These are phyloP conservation scores for Prosopis cineraria DNA, from an alignment of 306 rosid species.

Conservation along the genomic window DNA sequence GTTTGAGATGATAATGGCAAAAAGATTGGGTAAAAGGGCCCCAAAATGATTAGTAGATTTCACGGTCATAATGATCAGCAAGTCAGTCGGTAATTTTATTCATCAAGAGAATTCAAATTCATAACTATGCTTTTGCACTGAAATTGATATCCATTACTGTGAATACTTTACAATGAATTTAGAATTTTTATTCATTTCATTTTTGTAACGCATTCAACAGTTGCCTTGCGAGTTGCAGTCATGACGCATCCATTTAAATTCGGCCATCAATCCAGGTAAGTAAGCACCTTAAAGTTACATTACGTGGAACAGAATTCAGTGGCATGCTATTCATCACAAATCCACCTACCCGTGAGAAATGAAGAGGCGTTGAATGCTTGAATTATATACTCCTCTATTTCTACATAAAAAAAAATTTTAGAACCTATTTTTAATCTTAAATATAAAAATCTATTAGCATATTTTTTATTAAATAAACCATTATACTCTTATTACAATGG, in stretches of 20 bases:
- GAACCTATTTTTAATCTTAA: too few species aligned
- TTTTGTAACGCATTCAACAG: background rate
- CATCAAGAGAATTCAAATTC: background rate
- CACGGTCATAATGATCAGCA: background rate
- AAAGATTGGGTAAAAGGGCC: background rate
- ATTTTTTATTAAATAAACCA: too few species aligned
- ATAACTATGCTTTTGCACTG: too few species aligned
- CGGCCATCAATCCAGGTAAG: too few species aligned
- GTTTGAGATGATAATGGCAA: background rate
- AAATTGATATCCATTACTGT: too few species aligned
- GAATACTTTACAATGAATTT: background rate
- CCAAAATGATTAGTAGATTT: background rate
- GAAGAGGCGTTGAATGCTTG: background rate
- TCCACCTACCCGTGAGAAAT: background rate
- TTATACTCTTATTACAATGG: too few species aligned
- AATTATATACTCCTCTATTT: too few species aligned
- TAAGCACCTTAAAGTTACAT: background rate
- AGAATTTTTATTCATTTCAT: background rate
- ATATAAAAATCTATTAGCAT: too few species aligned
- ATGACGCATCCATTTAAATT: too few species aligned
- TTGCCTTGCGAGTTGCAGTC: background rate
- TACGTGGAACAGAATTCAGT: background rate
- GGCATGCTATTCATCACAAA: background rate
- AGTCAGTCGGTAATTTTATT: background rate
- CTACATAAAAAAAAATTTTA: too few species aligned